Base-by-base conservation (phyloP, 2,329 filamentous ascomycete species). In the Hypocrella siamensis region DNA sequence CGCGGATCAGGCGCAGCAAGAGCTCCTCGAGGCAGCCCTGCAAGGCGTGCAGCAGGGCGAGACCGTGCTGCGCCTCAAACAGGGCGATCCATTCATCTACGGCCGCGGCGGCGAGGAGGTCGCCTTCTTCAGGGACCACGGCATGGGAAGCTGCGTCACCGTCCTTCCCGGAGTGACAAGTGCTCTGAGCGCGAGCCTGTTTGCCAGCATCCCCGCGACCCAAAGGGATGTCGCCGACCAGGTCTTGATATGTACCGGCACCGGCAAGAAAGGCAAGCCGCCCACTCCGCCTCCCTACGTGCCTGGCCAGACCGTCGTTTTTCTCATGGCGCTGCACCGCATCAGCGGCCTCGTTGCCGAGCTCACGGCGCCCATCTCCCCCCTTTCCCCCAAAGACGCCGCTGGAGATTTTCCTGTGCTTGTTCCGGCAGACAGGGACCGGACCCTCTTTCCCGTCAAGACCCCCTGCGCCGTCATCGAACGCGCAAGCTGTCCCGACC, bases 41-140 rank as follows among this genome's bases (percentile, higher is more conserved):
- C 70, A 71, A 3, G 84, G 75, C 3, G 63, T 65, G 12, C 49
- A 46, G 5, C 54, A 56, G 15, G 90, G 90, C 10, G 75, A 81
- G 50, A 80, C 73, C 2, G 90, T 98, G 0, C 65, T 98, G 21
- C 71, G 90, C 3, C 64, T 98, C 28, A 98, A 98, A 59, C 90
- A 98, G 52, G 90, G 90, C 28, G 90, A 98, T 47, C 90, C 90
- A 0, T 98, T 93, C 55, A 72, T 98, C 25, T 98, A 96, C 54
- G 90, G 90, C 25, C 76, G 90, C 25, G 90, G 90, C 34, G 90
- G 84, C 21, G 90, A 98, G 52, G 90, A 98, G 53, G 82, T 84
- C 25, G 70, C 74, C 19, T 93, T 81, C 51, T 94, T 98, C 64
- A 63, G 75, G 3, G 58, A 60, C 3, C 67, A 79, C 30, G 84